Evolutionary conservation across 2,329 filamentous ascomycete species (phyloP), one percentile per base, ranked within the genome.

Genomic region (Stemphylium beticola): DNA sequence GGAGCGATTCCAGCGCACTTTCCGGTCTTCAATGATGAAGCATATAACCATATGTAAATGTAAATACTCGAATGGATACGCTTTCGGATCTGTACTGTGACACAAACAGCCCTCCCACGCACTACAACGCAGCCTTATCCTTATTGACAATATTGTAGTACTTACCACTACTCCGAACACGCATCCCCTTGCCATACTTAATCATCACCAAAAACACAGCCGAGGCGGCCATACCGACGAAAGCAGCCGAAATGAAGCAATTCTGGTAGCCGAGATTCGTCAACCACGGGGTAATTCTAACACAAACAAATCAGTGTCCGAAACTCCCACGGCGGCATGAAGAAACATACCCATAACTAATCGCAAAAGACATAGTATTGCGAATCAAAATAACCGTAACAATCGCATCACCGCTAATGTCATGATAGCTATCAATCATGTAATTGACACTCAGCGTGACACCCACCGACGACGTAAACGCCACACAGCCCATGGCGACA

Each of bases 351-450:
- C 82, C 82, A 63, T 85, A 84, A 24, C 76, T 74, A 26, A 82
- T 74, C 5, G 78, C 80, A 60, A 82, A 82, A 22, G 71, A 75
- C 78, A 82, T 81, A 1, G 79, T 82, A 55, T 82, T 82, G 9
- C 81, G 68, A 11, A 80, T 69, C 1, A 83, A 58, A 32, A 83
- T 83, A 10, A 82, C 79, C 3, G 79, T 79, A 8, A 81, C 77
- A 52, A 82, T 78, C 1, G 80, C 78, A 60, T 83, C 80, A 0
- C 79, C 80, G 37, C 75, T 75, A 4, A 83, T 61, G 8, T 78
- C 80, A 31, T 77, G 76, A 57, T 82, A 83, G 15, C 72, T 76
- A 57, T 83, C 81, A 34, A 83, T 79, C 55, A 76, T 75, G 55
- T 83, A 83, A 17, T 73, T 73, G 18, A 82, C 70, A 20, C 71